A percentile compares a stretch with the other conserved stretches of the same genome.
These are phyloP conservation scores for Cymbopogon citratus DNA, from an alignment of 176 grass and related monocot genomes.

Conservation along the genomic window DNA sequence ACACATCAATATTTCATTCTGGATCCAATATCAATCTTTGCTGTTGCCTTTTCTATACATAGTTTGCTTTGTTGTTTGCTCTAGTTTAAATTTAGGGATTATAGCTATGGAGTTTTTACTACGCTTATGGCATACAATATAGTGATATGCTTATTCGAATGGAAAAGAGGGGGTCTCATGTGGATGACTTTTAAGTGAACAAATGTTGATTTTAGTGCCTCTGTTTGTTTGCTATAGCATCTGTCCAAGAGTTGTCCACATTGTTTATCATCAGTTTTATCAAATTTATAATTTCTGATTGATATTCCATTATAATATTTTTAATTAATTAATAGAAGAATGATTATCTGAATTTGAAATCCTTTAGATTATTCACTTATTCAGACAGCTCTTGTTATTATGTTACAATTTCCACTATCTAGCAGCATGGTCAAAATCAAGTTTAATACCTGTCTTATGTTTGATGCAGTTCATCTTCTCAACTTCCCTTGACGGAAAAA, in stretches of 20 bases:
- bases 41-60: constrained; percentile 2
- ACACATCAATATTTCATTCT: neutral
- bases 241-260: neutral
- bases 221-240: neutral
- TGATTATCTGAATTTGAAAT: neutral
- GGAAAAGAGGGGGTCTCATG: neutral
- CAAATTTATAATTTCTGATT: neutral
- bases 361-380: neutral
- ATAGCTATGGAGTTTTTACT: neutral
- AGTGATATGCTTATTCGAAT: neutral
- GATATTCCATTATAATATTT: neutral
- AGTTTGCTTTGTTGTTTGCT: neutral
- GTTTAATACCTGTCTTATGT: constrained; percentile 22
- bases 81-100: constrained; percentile 3
- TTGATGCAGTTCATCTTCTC: constrained; percentile 88
- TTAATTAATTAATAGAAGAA: neutral
- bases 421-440: neutral
- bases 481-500: constrained; percentile 92
- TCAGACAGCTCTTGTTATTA: neutral
- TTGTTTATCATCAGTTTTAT: neutral
- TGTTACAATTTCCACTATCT: neutral
- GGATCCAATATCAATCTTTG: constrained; percentile 6
- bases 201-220: neutral
- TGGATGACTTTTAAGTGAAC: neutral
- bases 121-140: neutral